Evolutionary conservation across 495 filamentous ascomycete species (phyloP), one percentile per base, ranked within the genome.

Genomic region (Tuber microsphaerosporum): DNA sequence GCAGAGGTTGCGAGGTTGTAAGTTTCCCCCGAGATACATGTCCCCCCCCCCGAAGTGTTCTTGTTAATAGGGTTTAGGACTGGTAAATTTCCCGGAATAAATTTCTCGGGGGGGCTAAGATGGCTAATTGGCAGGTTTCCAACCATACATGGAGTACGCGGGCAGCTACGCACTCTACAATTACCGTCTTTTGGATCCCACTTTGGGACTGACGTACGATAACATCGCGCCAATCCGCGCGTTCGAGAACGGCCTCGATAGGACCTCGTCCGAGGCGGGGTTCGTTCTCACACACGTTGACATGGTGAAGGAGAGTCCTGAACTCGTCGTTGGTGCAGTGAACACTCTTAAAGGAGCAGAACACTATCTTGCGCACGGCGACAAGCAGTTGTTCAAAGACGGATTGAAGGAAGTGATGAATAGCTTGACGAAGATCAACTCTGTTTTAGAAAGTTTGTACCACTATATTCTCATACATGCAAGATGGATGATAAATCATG

Each of bases 71-170:
- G 19, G 37, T 26, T 43, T 7, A 72, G 73, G 22, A 74, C 70
- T 71, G 76, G 56, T 78, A 73, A 74, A 74, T 37, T 34, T 44
- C 56, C 61, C 45, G 12, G 17, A 70, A 39, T 26, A 8, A 8
- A 43, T 37, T 9, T 34, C 37, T 14, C 10, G 22, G 17, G 31
- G 14, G 31, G 72, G 9, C 68, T 70, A 69, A 77, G 26, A 78
- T 42, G 41, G 16, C 20, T 44, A 74, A 75, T 90, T 88, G 37
- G 87, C 87, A 75, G 89, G 88, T 31, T 92, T 92, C 84, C 91
- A 91, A 82, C 92, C 94, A 10, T 97, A 96, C 87, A 94, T 97
- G 93, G 93, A 94, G 80, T 97, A 97, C 84, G 94, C 94, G 19
- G 94, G 93, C 37, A 92, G 92, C 2, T 97, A 97, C 84, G 92